phyloP scores from a whole-genome alignment of 345 rosid species.

The Passiflora organensis region DNA sequence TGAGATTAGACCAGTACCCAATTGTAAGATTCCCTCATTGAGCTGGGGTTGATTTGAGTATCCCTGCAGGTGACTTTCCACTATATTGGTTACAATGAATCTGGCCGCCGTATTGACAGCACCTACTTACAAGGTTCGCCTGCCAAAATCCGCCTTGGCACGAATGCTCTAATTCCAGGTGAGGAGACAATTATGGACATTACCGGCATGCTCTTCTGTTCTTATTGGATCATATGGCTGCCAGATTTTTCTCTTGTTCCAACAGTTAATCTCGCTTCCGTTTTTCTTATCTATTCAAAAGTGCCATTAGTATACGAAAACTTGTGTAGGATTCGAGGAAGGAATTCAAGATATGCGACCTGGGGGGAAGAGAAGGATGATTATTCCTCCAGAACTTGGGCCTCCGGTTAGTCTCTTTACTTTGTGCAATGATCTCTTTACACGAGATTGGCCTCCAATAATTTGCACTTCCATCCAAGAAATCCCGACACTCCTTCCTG shows the following conservation, averaged over 20 bases:
- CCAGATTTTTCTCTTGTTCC: background rate
- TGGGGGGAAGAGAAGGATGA: constrained; percentile 85
- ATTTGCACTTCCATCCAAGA: too few relatives aligned
- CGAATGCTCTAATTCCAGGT: constrained; percentile 91
- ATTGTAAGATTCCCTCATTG: background rate
- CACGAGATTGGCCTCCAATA: too few relatives aligned
- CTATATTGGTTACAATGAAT: constrained; percentile 85
- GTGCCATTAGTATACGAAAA: background rate
- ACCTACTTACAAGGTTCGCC: constrained; percentile 84
- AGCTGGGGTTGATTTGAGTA: constrained; percentile 15
- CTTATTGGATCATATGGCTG: background rate
- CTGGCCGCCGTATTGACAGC: constrained; percentile 87
- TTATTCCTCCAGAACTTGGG: constrained; percentile 96
- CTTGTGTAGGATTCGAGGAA: constrained; percentile 75
- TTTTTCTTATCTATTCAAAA: background rate
- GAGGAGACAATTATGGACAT: constrained; percentile 3
- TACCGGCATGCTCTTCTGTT: background rate
- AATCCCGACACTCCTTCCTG: too few relatives aligned
- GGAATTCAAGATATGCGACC: constrained; percentile 90
- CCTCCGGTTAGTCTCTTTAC: constrained; percentile 69
- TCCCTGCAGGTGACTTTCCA: constrained; percentile 71
- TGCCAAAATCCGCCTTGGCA: constrained; percentile 84
- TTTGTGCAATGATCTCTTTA: background rate
- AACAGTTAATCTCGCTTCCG: background rate
- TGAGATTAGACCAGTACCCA: too few relatives aligned